These are phyloP conservation scores for Globisporangium yorkense DNA, from an alignment of 352 stramenopile genomes.

Conservation along the genomic window DNA sequence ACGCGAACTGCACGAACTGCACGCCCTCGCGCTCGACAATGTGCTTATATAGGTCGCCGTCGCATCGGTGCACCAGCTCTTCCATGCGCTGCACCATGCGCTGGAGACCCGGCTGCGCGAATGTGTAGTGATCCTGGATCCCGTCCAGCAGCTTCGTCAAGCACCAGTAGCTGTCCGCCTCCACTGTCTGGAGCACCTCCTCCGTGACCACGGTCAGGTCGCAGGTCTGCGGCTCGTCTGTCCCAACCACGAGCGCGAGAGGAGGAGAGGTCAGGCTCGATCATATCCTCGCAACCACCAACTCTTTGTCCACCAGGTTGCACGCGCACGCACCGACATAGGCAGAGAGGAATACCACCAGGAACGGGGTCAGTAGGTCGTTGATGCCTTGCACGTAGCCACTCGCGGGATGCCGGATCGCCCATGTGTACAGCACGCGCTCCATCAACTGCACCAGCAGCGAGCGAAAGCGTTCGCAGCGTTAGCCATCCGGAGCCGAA, in stretches of 20 bases:
- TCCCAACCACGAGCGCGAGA: not conserved
- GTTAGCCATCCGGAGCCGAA: not conserved
- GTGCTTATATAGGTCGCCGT: conserved; percentile 93
- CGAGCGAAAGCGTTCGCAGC: not conserved
- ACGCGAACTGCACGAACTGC: conserved; percentile 99
- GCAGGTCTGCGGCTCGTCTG: conserved; percentile 70
- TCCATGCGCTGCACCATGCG: conserved; percentile 97
- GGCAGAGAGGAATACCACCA: conserved; percentile 95
- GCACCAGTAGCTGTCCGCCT: conserved; percentile 99
- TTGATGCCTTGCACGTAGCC: conserved; percentile 99
- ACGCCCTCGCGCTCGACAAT: conserved; percentile 91
- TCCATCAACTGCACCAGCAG: conserved; percentile 84
- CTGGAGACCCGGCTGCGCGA: conserved; percentile 97
- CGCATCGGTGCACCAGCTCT: conserved; percentile 96
- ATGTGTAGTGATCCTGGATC: conserved; percentile 99
- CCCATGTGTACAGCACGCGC: conserved; percentile 98
- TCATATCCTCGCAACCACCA: too few species aligned
- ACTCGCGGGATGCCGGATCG: conserved; percentile 96
- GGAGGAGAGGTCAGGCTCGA: too few species aligned
- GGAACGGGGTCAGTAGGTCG: conserved; percentile 96
- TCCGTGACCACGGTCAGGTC: conserved; percentile 66
- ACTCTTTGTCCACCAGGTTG: too few species aligned
- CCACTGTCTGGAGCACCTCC: conserved; percentile 77
- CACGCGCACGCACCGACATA: conserved; percentile 45
- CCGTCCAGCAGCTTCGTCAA: conserved; percentile 97